Percentiles rank a stretch among this genome's conserved stretches.
Evolutionary conservation across 768 basidiomycete species (phyloP).

Genomic region (Chiua virens): DNA sequence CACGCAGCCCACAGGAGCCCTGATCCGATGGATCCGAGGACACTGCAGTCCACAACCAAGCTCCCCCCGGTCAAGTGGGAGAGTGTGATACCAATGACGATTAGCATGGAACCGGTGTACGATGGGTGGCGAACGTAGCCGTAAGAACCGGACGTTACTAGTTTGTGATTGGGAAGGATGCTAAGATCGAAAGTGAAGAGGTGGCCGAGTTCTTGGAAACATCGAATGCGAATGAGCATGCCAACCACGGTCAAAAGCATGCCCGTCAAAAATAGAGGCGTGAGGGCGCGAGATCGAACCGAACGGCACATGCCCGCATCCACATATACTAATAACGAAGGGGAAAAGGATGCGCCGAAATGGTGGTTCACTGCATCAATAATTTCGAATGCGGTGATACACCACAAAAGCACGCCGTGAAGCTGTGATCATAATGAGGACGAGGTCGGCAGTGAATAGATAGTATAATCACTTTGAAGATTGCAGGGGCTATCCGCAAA

Average conservation of each 20-base stretch:
- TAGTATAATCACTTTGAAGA: conserved; percentile 47
- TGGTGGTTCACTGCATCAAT: conserved; percentile 38
- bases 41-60: conserved; percentile 43
- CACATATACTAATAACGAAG: conserved; percentile 33
- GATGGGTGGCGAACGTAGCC: conserved; percentile 54
- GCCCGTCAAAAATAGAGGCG: conserved; percentile 48
- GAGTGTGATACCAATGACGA: conserved; percentile 46
- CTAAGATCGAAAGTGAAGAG: conserved; percentile 63
- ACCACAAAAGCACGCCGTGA: conserved; percentile 50
- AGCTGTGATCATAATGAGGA: conserved; percentile 33
- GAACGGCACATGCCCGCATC: conserved; percentile 34
- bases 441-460: background rate
- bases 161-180: conserved; percentile 49
- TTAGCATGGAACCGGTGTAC: conserved; percentile 52
- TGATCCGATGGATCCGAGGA: conserved; percentile 31
- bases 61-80: conserved; percentile 48
- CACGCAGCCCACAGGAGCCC: conserved; percentile 39
- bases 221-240: conserved; percentile 49
- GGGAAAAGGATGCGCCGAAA: conserved; percentile 32
- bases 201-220: conserved; percentile 52
- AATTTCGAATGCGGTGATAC: conserved; percentile 51
- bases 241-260: conserved; percentile 44
- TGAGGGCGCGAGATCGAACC: conserved; percentile 27
- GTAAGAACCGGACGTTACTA: conserved; percentile 53
- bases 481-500: conserved; percentile 53